Evolutionary conservation across 306 rosid genomes (phyloP), one percentile per base, ranked within the genome.

Genomic region (Aeschynomene evenia): DNA sequence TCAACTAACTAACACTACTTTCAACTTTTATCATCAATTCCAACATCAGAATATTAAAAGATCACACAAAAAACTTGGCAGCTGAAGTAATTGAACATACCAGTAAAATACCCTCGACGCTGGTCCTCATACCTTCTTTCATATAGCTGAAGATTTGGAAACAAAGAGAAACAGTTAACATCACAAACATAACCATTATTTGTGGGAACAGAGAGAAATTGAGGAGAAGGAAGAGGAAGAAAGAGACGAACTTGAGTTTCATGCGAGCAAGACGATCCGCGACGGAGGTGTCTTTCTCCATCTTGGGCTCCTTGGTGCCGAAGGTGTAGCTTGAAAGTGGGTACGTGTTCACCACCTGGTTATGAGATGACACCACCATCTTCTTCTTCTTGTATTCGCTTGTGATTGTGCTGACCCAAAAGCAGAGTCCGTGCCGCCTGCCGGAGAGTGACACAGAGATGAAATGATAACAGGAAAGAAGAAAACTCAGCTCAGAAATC

Each of bases 101-200:
- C 88, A 95, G 83, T 60, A 95, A 85, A 82, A 95, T 91, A 24
- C 96, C 99, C 77, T 91, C 99, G 0, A 95, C 99, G 39, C 99
- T 95, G 26, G 96, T 91, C 81, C 99, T 83, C 99, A 91, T 91
- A 33, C 99, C 99, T 70, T 95, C 99, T 71, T 95, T 95, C 95
- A 89, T 87, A 57, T 95, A 95, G 69, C 99, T 95, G 87, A 60
- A 68, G 52, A 45, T 59, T 43, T 9, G 81, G 13, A 68, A 82
- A 66, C 55, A 51, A 54, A 70, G 2, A 4, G 16, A 14, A 14
- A 43, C 18, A 28, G 53, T 53, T 15, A 23, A 28, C 18, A n/a
- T 7, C 29, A 39, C 57, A 28, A 28, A 13, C 14, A 33, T 57
- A 18, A 21, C 9, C 12, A 26, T 23, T 16, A 12, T n/a, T n/a